Conservation (phyloP, 169 alveolate genomes). For the Babesia ovata region DNA sequence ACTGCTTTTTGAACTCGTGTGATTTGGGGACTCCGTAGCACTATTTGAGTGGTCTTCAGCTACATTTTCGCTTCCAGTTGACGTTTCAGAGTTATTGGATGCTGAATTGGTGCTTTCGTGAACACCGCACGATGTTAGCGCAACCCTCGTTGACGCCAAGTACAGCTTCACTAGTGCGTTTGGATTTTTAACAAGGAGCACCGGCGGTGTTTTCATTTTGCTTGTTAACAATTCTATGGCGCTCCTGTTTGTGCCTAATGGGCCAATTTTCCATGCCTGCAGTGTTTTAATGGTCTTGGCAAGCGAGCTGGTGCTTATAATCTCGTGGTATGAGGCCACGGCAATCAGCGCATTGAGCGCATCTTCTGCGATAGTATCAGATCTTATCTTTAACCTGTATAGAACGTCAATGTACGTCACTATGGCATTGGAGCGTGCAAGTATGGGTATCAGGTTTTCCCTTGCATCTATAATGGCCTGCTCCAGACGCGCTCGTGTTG, state of each 20-base stretch:
- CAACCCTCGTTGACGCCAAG: slow-evolving; percentile 25
- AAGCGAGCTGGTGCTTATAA: slow-evolving; percentile 5
- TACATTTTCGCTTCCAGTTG: too few relatives aligned
- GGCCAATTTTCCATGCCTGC: slow-evolving; percentile 19
- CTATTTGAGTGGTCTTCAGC: not conserved
- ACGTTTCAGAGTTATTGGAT: too few relatives aligned
- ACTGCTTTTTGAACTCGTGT: not conserved
- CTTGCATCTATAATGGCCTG: slow-evolving; percentile 45
- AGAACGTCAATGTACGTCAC: slow-evolving; percentile 10
- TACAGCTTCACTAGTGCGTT: slow-evolving; percentile 34
- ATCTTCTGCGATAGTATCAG: slow-evolving; percentile 19
- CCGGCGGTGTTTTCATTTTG: not conserved
- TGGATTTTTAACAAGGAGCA: slow-evolving; percentile 10
- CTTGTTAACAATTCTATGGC: slow-evolving; percentile 5
- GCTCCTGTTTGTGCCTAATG: not conserved
- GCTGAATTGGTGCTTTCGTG: too few relatives aligned
- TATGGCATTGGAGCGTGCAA: slow-evolving; percentile 1
- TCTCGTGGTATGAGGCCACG: slow-evolving; percentile 29
- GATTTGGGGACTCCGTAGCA: not conserved
- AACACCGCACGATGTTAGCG: not conserved
- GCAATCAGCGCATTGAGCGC: slow-evolving; percentile 3
- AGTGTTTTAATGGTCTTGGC: slow-evolving; percentile 6
- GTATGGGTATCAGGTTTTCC: slow-evolving; percentile 4
- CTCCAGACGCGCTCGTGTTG: slow-evolving; percentile 40
- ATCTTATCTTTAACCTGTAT: slow-evolving; percentile 14